Evolutionary conservation across 768 basidiomycete genomes (phyloP).

Genomic region (Artomyces pyxidatus): DNA sequence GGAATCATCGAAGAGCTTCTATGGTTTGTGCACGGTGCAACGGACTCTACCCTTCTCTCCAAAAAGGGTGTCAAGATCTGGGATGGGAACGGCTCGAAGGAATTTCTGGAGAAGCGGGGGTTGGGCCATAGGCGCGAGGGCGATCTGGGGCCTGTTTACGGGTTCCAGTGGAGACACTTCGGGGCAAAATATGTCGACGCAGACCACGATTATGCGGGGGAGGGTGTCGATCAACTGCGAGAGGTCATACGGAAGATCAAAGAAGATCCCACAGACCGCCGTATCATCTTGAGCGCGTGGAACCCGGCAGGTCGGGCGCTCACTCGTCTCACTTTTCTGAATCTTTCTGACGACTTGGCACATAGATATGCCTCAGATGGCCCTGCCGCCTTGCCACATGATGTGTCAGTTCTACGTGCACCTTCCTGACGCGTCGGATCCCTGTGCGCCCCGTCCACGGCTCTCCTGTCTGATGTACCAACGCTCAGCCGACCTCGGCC

Average conservation of each 20-base stretch:
- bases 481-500: slow-evolving; percentile 92
- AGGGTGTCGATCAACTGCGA: slow-evolving; percentile 87
- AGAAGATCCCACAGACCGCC: slow-evolving; percentile 84
- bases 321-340: neutral
- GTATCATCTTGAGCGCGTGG: slow-evolving; percentile 96
- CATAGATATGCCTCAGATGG: slow-evolving; percentile 88
- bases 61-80: slow-evolving; percentile 90
- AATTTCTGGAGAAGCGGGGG: slow-evolving; percentile 79
- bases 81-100: slow-evolving; percentile 92
- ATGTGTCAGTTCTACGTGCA: slow-evolving; percentile 99
- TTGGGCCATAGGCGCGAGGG: slow-evolving; percentile 80
- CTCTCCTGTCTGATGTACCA: slow-evolving; percentile 97
- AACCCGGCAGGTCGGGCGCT: slow-evolving; percentile 81
- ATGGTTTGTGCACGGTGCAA: slow-evolving; percentile 86
- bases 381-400: slow-evolving; percentile 97
- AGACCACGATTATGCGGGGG: slow-evolving; percentile 65
- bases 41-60: slow-evolving; percentile 70
- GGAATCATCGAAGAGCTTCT: slow-evolving; percentile 91
- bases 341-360: neutral
- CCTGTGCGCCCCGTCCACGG: slow-evolving; percentile 46
- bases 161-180: slow-evolving; percentile 95
- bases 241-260: slow-evolving; percentile 91
- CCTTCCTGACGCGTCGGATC: slow-evolving; percentile 50
- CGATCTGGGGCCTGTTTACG: slow-evolving; percentile 94
- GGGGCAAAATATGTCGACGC: slow-evolving; percentile 76